These are phyloP conservation scores for Boletus nobilissimus DNA, from an alignment of 1,284 basidiomycete species.

Conservation along the genomic window DNA sequence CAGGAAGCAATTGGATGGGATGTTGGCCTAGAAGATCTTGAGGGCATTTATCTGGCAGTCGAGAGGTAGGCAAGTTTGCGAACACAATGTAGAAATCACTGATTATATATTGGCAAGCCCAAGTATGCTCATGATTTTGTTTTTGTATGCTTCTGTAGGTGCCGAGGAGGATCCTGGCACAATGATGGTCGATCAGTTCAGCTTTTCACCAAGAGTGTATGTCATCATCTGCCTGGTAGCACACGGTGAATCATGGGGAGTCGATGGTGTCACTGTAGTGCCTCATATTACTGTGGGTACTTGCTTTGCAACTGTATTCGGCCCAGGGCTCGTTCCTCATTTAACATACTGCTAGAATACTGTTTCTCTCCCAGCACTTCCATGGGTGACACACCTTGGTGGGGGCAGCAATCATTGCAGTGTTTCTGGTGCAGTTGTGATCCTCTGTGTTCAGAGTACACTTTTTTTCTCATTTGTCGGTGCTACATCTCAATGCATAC, in stretches of 20 bases:
- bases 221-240: conserved; percentile 61
- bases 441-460: conserved; percentile 72
- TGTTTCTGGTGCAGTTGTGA: conserved; percentile 84
- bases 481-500: neutral
- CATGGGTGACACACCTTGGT: conserved; percentile 68
- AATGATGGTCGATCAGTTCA: conserved; percentile 55
- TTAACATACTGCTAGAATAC: conserved; percentile 60
- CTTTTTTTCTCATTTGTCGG: neutral
- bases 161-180: conserved; percentile 56
- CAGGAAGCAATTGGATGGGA: conserved; percentile 53
- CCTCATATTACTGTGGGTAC: conserved; percentile 78
- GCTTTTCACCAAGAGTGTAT: conserved; percentile 67
- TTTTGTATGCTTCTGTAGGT: conserved; percentile 68
- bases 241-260: conserved; percentile 43
- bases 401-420: conserved; percentile 65
- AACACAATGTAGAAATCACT: conserved; percentile 16
- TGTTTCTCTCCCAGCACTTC: conserved; percentile 74
- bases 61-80: conserved; percentile 58
- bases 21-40: conserved; percentile 67
- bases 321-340: conserved; percentile 4
- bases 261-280: conserved; percentile 59
- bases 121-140: conserved; percentile 65
- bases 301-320: conserved; percentile 6
- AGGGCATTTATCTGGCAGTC: conserved; percentile 73
- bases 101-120: conserved; percentile 48